These are phyloP conservation scores for Cinnamomum chago DNA, from an alignment of 164 flowering plant genomes.

Conservation along the genomic window DNA sequence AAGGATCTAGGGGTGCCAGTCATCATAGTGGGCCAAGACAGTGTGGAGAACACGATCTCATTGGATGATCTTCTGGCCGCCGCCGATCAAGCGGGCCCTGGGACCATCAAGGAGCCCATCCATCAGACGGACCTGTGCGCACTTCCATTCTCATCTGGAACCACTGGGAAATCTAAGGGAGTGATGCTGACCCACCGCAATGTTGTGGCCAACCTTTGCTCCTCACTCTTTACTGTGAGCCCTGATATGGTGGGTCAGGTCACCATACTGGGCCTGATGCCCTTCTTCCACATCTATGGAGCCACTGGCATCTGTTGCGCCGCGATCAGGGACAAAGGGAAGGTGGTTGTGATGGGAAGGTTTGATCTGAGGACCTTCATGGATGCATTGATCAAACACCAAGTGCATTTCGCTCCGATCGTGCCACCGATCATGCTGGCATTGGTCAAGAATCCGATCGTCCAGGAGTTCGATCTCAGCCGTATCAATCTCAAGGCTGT, in stretches of 20 bases:
- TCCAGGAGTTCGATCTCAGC: constrained; percentile 73
- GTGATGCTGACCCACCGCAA: constrained; percentile 91
- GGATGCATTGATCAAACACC: constrained; percentile 61
- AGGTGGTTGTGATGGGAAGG: constrained; percentile 83
- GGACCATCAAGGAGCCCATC: constrained; percentile 10
- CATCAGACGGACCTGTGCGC: constrained; percentile 76
- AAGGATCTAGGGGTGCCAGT: constrained; percentile 50
- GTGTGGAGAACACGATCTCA: constrained; percentile 44
- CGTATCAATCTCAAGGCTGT: constrained; percentile 68
- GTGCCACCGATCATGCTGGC: constrained; percentile 88
- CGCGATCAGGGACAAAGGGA: constrained; percentile 79
- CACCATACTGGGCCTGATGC: constrained; percentile 82
- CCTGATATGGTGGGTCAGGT: constrained; percentile 70
- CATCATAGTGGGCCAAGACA: constrained; percentile 42
- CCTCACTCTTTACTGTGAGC: constrained; percentile 68
- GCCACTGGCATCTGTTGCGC: constrained; percentile 86
- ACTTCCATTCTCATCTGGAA: constrained; percentile 97
- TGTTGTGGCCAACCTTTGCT: constrained; percentile 84
- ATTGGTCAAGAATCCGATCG: constrained; percentile 78
- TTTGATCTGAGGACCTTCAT: constrained; percentile 69
- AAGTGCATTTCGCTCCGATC: constrained; percentile 81
- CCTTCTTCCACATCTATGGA: constrained; percentile 94
- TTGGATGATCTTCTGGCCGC: constrained; percentile 74
- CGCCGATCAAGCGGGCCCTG: constrained; percentile 48
- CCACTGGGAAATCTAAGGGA: constrained; percentile 90